Evolutionary conservation across 208 protist genomes (phyloP).

Genomic region (Crithidia acanthocephali): DNA sequence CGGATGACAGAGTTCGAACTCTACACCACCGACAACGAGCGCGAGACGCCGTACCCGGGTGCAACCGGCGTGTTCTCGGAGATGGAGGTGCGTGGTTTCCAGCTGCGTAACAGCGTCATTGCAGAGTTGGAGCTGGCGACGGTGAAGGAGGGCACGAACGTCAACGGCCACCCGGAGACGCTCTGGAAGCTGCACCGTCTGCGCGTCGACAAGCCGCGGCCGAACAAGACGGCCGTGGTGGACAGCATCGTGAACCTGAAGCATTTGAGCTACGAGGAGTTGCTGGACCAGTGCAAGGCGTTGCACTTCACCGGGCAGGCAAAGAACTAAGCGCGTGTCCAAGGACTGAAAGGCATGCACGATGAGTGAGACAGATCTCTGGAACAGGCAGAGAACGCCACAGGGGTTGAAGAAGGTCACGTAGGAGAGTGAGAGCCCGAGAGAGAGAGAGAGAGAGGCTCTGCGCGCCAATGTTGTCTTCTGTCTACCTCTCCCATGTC

Average conservation of each 20-base stretch:
- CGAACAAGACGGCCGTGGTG: conserved; percentile 78
- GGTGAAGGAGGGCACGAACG: conserved; percentile 5
- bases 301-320: conserved; percentile 24
- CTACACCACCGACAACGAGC: conserved; percentile 50
- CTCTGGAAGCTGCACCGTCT: conserved; percentile 67
- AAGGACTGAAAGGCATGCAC: no score
- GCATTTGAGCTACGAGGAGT: conserved; percentile 73
- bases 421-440: no score
- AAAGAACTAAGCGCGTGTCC: conserved; percentile 2
- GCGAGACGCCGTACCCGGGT: conserved; percentile 50
- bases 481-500: no score
- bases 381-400: no score
- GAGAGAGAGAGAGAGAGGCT: no score
- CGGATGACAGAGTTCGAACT: conserved; percentile 60
- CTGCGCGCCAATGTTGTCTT: no score
- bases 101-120: conserved; percentile 64
- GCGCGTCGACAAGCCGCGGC: conserved; percentile 71
- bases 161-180: conserved; percentile 27
- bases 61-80: conserved; percentile 58
- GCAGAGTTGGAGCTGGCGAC: conserved; percentile 51
- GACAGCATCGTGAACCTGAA: conserved; percentile 71
- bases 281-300: conserved; percentile 40
- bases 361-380: no score
- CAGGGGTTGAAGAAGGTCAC: no score
- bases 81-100: conserved; percentile 47